A percentile compares a stretch with the other conserved stretches of the same genome.
Evolutionary conservation across 306 rosid species (phyloP).

Genomic region (Begonia loranthoides): DNA sequence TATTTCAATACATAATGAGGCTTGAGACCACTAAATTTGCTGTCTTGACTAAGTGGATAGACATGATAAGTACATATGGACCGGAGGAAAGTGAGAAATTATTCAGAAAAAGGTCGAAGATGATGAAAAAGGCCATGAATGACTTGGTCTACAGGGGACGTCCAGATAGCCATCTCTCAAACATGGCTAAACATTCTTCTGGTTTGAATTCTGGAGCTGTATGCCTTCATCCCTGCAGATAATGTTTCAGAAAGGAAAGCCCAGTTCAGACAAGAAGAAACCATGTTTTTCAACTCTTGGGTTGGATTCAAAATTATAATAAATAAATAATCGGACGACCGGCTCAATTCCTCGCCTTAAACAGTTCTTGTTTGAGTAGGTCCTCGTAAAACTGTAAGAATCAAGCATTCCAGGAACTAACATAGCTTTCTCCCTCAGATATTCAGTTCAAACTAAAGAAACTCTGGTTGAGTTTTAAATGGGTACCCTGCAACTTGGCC

Average conservation of each 20-base stretch:
- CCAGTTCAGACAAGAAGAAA: neutral
- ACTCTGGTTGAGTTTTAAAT: too few relatives aligned
- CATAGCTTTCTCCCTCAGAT: too few relatives aligned
- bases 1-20: too few relatives aligned
- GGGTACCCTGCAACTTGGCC: constrained; percentile 55
- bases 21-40: too few relatives aligned
- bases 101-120: too few relatives aligned
- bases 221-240: constrained; percentile 58
- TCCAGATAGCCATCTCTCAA: constrained; percentile 28
- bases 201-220: constrained; percentile 37
- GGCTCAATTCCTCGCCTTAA: constrained; percentile 29
- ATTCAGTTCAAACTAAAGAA: too few relatives aligned
- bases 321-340: neutral
- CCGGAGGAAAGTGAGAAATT: too few relatives aligned
- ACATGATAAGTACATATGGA: too few relatives aligned
- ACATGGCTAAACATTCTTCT: constrained; percentile 37
- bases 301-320: neutral
- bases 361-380: constrained; percentile 38
- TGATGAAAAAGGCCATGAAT: neutral
- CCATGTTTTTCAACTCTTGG: neutral
- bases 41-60: too few relatives aligned
- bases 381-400: constrained; percentile 30
- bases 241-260: too few relatives aligned
- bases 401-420: too few relatives aligned
- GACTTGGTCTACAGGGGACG: constrained; percentile 9